Conservation (phyloP, 768 basidiomycete genomes). For the Russula brevipes region DNA sequence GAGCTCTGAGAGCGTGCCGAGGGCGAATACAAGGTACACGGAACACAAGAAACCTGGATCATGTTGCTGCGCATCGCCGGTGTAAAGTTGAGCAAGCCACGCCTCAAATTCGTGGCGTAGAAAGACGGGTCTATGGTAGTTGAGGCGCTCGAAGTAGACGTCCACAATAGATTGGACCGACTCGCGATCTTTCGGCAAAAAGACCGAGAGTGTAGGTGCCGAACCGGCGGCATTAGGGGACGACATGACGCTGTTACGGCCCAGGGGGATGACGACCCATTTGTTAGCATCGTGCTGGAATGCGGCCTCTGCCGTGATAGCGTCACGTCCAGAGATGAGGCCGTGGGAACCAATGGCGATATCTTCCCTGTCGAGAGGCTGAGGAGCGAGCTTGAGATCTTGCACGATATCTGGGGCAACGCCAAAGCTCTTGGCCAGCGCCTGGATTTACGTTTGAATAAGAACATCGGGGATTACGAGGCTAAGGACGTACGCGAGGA, state of each 20-base stretch:
- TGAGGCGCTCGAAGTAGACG: conserved; percentile 72
- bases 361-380: conserved; percentile 57
- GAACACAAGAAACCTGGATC: conserved; percentile 80
- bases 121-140: conserved; percentile 75
- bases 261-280: conserved; percentile 55
- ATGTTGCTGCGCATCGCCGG: conserved; percentile 44
- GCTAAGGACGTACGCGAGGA: conserved; percentile 42
- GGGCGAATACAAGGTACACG: conserved; percentile 69
- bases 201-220: conserved; percentile 45
- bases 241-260: conserved; percentile 41
- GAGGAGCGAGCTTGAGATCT: conserved; percentile 51
- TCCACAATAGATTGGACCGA: conserved; percentile 59
- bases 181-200: conserved; percentile 72
- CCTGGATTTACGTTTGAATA: conserved; percentile 32
- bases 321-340: conserved; percentile 64
- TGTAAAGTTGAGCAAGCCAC: conserved; percentile 61
- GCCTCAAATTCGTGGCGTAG: conserved; percentile 62
- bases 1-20: conserved; percentile 78
- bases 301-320: conserved; percentile 48
- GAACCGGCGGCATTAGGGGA: conserved; percentile 26
- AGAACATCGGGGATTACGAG: conserved; percentile 1
- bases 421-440: conserved; percentile 75
- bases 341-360: conserved; percentile 72
- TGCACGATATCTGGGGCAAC: conserved; percentile 67
- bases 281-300: conserved; percentile 54